phyloP scores from a whole-genome alignment of 805 yeast genomes.

The Myxozyma geophila region DNA sequence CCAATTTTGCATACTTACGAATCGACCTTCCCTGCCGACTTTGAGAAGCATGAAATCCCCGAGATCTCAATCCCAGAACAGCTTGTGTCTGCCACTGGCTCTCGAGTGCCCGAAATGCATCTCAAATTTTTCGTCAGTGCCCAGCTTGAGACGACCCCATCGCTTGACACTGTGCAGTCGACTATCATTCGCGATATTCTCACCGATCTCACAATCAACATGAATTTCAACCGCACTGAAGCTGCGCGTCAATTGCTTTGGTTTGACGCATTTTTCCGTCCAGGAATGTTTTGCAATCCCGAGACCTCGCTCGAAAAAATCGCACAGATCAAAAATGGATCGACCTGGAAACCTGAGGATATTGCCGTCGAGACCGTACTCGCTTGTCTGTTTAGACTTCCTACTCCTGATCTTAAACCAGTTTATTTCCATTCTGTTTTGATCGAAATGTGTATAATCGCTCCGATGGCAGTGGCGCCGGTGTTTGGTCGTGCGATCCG shows the following conservation, averaged over 20 bases:
- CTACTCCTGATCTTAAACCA: slow-evolving; percentile 64
- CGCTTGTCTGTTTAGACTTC: slow-evolving; percentile 75
- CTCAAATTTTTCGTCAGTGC: slow-evolving; percentile 55
- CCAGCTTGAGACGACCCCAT: slow-evolving; percentile 68
- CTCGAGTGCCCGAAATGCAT: slow-evolving; percentile 59
- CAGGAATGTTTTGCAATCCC: slow-evolving; percentile 67
- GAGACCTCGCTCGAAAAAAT: slow-evolving; percentile 80
- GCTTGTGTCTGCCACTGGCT: not conserved
- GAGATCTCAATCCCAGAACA: slow-evolving; percentile 42
- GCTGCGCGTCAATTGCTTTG: slow-evolving; percentile 82
- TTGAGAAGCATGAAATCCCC: slow-evolving; percentile 10
- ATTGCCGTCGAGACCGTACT: slow-evolving; percentile 81
- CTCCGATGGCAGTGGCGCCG: slow-evolving; percentile 85
- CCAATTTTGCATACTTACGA: slow-evolving; percentile 45
- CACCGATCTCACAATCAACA: slow-evolving; percentile 71
- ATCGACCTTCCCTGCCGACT: slow-evolving; percentile 37
- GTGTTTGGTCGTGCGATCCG: slow-evolving; percentile 92
- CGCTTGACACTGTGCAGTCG: slow-evolving; percentile 55
- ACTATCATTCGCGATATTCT: slow-evolving; percentile 74
- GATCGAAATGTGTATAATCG: slow-evolving; percentile 83
- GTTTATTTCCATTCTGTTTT: slow-evolving; percentile 84
- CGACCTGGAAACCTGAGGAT: slow-evolving; percentile 93
- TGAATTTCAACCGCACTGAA: slow-evolving; percentile 88
- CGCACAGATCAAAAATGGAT: slow-evolving; percentile 48
- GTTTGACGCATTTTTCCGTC: slow-evolving; percentile 71